phyloP scores from a whole-genome alignment of 2,329 filamentous ascomycete genomes.

The Claviceps africana region DNA sequence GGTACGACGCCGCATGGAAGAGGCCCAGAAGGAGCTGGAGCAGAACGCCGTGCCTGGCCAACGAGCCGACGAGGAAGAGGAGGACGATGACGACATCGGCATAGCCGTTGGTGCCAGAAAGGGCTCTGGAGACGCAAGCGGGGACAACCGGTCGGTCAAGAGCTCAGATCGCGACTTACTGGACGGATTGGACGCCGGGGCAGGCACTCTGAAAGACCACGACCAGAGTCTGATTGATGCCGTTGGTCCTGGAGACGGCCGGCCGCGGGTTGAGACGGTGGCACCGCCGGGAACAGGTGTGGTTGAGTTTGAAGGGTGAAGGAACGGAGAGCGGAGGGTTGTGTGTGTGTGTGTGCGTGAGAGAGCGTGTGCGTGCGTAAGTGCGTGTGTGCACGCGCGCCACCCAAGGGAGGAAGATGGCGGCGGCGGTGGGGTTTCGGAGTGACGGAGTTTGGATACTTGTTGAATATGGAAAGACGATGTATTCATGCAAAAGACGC shows the following conservation, averaged over 20 bases:
- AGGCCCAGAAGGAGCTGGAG: conserved; percentile 84
- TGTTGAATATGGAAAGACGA: conserved; percentile 6
- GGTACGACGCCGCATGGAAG: conserved; percentile 83
- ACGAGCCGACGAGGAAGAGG: conserved; percentile 55
- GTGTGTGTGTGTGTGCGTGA: neutral
- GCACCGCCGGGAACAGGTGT: conserved; percentile 21
- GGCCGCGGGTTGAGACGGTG: conserved; percentile 14
- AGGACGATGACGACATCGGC: conserved; percentile 45
- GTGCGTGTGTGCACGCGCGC: neutral
- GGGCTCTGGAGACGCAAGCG: conserved; percentile 23
- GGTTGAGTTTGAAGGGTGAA: conserved; percentile 29
- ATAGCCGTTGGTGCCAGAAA: conserved; percentile 28
- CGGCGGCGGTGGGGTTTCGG: neutral
- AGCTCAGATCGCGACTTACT: conserved; percentile 57
- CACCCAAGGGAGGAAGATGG: too few relatives aligned
- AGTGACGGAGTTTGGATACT: neutral
- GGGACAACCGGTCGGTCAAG: conserved; percentile 48
- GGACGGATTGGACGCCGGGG: conserved; percentile 60
- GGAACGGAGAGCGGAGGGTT: neutral
- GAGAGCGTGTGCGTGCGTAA: neutral
- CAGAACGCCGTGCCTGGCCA: conserved; percentile 57
- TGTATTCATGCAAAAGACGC: conserved; percentile 4
- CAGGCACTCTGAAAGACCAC: conserved; percentile 30
- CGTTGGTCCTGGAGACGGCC: conserved; percentile 14
- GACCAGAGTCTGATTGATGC: conserved; percentile 22